Conservation (phyloP, 1,284 basidiomycete species). For the Cutaneotrichosporon daszewskae region DNA sequence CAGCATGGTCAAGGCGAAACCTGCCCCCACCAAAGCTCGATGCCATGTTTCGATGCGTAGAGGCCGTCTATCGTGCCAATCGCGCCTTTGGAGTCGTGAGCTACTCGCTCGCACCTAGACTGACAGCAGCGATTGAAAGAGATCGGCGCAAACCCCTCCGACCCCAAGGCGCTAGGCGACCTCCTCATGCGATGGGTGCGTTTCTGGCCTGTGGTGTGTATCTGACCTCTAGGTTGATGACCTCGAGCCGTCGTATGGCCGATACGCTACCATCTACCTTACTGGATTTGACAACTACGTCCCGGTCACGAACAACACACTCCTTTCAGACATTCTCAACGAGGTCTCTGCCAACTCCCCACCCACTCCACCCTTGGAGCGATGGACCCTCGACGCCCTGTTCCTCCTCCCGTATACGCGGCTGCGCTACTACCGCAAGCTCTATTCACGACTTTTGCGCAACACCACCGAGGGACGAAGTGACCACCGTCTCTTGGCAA, state of each 20-base stretch:
- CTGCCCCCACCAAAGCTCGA: conserved; percentile 89
- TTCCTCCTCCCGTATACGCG: conserved; percentile 81
- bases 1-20: conserved; percentile 91
- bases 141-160: conserved; percentile 85
- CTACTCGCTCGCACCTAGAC: background rate
- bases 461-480: conserved; percentile 81
- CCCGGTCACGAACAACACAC: conserved; percentile 67
- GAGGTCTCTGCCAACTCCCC: conserved; percentile 63
- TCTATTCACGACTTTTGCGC: conserved; percentile 81
- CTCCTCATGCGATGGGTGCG: conserved; percentile 93
- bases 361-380: conserved; percentile 49
- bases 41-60: conserved; percentile 87
- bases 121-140: conserved; percentile 75
- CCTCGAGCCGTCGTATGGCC: conserved; percentile 76
- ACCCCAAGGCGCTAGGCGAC: conserved; percentile 92
- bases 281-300: conserved; percentile 78
- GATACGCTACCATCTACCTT: conserved; percentile 68
- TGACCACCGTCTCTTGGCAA: conserved; percentile 75
- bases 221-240: conserved; percentile 67
- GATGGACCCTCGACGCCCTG: conserved; percentile 80
- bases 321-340: conserved; percentile 63
- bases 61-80: conserved; percentile 87
- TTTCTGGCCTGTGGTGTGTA: conserved; percentile 3
- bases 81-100: conserved; percentile 69
- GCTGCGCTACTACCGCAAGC: conserved; percentile 85